These are phyloP conservation scores for Daldinia loculata DNA, from an alignment of 495 filamentous ascomycete species.

Conservation along the genomic window DNA sequence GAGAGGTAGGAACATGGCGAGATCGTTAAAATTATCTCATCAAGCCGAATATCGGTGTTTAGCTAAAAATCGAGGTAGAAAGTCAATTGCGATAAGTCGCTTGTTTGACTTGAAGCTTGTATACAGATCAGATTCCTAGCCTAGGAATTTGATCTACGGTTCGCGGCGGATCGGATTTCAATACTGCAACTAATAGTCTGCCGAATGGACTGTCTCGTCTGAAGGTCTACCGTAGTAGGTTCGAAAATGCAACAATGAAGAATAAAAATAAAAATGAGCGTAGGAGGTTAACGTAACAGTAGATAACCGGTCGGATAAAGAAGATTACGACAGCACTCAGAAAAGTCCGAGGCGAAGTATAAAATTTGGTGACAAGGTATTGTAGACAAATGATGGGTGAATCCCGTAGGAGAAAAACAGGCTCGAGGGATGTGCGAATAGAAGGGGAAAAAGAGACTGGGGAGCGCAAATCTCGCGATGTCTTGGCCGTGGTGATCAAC, in stretches of 20 bases:
- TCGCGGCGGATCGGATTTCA: neutral
- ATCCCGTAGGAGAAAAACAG: neutral
- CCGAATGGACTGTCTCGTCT: neutral
- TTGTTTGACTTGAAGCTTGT: slow-evolving; percentile 7
- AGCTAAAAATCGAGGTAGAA: neutral
- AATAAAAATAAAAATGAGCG: slow-evolving; percentile 15
- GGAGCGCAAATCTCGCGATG: slow-evolving; percentile 38
- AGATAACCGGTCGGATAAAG: slow-evolving; percentile 40
- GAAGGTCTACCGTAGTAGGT: slow-evolving; percentile 1
- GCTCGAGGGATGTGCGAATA: neutral
- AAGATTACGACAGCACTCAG: slow-evolving; percentile 33
- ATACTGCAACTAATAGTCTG: neutral
- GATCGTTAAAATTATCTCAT: slow-evolving; percentile 1
- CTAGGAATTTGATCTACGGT: slow-evolving; percentile 31
- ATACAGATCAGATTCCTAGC: slow-evolving; percentile 23
- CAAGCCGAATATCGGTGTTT: slow-evolving; percentile 4
- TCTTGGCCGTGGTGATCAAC: slow-evolving; percentile 41
- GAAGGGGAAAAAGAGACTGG: slow-evolving; percentile 22
- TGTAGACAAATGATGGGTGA: neutral
- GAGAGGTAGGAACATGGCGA: slow-evolving; percentile 30
- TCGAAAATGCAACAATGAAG: neutral
- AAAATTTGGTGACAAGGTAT: slow-evolving; percentile 14
- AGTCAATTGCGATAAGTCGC: slow-evolving; percentile 2
- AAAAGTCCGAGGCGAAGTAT: slow-evolving; percentile 10
- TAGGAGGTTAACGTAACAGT: slow-evolving; percentile 22